Conservation (phyloP, 2,329 filamentous ascomycete species). For the Alternaria sp. region DNA sequence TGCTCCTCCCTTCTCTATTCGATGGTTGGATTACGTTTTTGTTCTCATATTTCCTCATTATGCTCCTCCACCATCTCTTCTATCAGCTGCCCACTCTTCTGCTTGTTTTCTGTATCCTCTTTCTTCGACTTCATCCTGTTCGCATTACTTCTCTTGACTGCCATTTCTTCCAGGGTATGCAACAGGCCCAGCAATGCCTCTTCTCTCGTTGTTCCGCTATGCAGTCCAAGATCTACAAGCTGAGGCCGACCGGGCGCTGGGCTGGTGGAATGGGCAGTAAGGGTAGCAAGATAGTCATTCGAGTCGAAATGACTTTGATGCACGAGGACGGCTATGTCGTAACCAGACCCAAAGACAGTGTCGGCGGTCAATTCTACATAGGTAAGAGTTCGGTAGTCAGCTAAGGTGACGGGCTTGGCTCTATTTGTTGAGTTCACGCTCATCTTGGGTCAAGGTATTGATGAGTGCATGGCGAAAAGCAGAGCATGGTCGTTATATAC, state of each 20-base stretch:
- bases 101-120: too few relatives aligned
- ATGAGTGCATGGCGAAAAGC: not conserved
- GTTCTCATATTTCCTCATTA: not conserved
- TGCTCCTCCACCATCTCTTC: not conserved
- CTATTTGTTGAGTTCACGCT: not conserved
- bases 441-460: not conserved
- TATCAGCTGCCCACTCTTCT: not conserved
- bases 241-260: too few relatives aligned
- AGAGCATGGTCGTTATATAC: not conserved
- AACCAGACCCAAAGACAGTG: not conserved
- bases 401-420: not conserved
- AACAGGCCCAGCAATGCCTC: not conserved
- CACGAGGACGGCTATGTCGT: not conserved
- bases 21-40: not conserved
- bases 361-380: not conserved
- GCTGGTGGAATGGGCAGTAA: not conserved
- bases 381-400: not conserved
- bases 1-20: not conserved
- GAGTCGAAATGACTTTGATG: not conserved
- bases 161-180: not conserved
- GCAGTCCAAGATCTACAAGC: not conserved
- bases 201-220: not conserved
- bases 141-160: not conserved
- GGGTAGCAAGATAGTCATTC: not conserved
- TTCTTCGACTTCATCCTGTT: fast-evolving